Percentiles rank a stretch among this genome's conserved stretches.
Conservation (phyloP, 148 eudicot genomes). For the Chenopodium album region DNA sequence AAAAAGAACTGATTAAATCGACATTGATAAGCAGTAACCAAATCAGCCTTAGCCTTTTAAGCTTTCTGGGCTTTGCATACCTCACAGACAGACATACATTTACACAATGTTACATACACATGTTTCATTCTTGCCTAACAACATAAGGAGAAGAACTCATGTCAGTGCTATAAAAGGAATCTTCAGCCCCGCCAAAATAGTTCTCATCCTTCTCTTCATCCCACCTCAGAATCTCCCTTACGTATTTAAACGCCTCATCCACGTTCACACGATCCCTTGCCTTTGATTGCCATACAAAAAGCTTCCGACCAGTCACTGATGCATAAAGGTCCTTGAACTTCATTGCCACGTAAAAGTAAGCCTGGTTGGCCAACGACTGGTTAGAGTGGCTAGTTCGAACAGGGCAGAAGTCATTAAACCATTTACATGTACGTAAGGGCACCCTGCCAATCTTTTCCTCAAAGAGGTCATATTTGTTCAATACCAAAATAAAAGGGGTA, state of each 20-base stretch:
- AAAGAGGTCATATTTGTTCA: slow-evolving; percentile 86
- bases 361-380: slow-evolving; percentile 86
- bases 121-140: slow-evolving; percentile 39
- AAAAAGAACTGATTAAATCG: neutral
- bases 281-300: slow-evolving; percentile 93
- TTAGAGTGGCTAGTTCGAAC: slow-evolving; percentile 65
- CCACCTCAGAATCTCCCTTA: slow-evolving; percentile 93
- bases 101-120: slow-evolving; percentile 23
- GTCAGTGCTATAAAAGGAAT: slow-evolving; percentile 94
- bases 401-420: slow-evolving; percentile 83
- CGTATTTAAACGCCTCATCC: slow-evolving; percentile 83
- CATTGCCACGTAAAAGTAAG: slow-evolving; percentile 92
- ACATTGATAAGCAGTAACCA: slow-evolving; percentile 5
- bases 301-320: slow-evolving; percentile 75
- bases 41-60: slow-evolving; percentile 10
- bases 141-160: slow-evolving; percentile 83
- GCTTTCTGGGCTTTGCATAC: slow-evolving; percentile 20
- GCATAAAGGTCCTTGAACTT: slow-evolving; percentile 90
- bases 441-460: slow-evolving; percentile 75
- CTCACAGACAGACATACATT: slow-evolving; percentile 10
- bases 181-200: slow-evolving; percentile 57
- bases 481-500: slow-evolving; percentile 72
- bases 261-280: slow-evolving; percentile 74
- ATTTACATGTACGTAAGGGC: slow-evolving; percentile 65
- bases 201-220: slow-evolving; percentile 87